Base-by-base conservation (phyloP, 805 yeast species). In the Saturnispora ahearnii region DNA sequence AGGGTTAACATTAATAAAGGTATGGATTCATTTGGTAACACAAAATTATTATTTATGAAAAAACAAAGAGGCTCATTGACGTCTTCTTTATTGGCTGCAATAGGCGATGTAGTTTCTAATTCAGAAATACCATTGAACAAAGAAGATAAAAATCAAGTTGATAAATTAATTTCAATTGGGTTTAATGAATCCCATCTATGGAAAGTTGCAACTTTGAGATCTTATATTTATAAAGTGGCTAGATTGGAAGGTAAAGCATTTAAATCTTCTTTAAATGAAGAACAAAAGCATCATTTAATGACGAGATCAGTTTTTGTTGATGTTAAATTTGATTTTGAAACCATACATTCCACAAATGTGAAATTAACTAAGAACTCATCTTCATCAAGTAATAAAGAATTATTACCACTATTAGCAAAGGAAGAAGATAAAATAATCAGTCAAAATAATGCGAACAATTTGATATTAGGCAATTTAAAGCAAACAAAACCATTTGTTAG, bases 131-230 rank as follows among this genome's bases (percentile, higher is more conserved):
- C 80, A 3, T 53, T 84, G 26, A 81, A 87, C 0, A 73, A 74
- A 3, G 84, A 79, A 51, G 96, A 87, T 62, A 72, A 75, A 50
- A 73, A 73, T 31, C 84, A 96, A 89, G 69, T 88, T n/a, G 77
- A 77, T 34, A 79, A 82, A 54, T 68, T 91, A 41, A 74, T 78
- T 44, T 72, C 82, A 2, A 72, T 87, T n/a, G 98, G 97, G 0
- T 66, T 91, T 46, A 72, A 71, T 7, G 87, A 81, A 9, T 72
- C 70, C 7, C 95, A 88, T 42, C 57, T 87, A 26, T 91, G 97
- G 97, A 91, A 90, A 62, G 66, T 91, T 11, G 81, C 82, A 13
- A 78, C 78, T 3, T 64, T 88, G 50, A 72, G 90, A 50, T 82
- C 82, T 29, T 85, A 87, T 56, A 74, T 90, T 8, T 73, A 67